A percentile compares a stretch with the other conserved stretches of the same genome.
These are phyloP conservation scores for Polychaeton citri DNA, from an alignment of 2,329 filamentous ascomycete genomes.

Conservation along the genomic window DNA sequence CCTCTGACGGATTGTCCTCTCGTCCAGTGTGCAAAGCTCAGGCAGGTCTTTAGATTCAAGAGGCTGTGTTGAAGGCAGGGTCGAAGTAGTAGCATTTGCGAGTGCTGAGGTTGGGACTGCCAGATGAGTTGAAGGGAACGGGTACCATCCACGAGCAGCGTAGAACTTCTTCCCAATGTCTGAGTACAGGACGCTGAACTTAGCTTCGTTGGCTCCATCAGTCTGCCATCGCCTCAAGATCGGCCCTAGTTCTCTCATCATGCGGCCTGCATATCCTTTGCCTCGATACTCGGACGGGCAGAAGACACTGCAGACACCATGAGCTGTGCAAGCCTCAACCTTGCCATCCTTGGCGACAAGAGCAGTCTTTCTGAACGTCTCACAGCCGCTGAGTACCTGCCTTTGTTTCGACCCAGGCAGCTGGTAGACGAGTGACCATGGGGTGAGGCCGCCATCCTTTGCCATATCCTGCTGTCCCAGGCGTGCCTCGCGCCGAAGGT, in stretches of 20 bases:
- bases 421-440: conserved; percentile 46
- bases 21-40: conserved; percentile 50
- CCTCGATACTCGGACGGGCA: conserved; percentile 53
- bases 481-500: conserved; percentile 43
- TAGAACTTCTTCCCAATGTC: conserved; percentile 48
- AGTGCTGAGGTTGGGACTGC: conserved; percentile 36
- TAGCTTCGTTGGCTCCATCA: conserved; percentile 25
- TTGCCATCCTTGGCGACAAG: conserved; percentile 30
- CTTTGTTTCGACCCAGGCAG: conserved; percentile 17
- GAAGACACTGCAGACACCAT: conserved; percentile 70
- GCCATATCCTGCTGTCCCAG: conserved; percentile 40
- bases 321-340: conserved; percentile 45
- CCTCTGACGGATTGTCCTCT: conserved; percentile 43
- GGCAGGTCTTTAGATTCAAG: conserved; percentile 50
- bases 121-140: conserved; percentile 61
- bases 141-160: conserved; percentile 60
- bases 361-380: conserved; percentile 39
- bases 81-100: conserved; percentile 11
- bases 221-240: conserved; percentile 40
- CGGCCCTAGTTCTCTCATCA: conserved; percentile 54
- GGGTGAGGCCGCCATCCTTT: conserved; percentile 41
- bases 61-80: conserved; percentile 4
- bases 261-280: conserved; percentile 62
- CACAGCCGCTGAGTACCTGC: conserved; percentile 43
- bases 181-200: conserved; percentile 49